phyloP scores from a whole-genome alignment of 2,329 filamentous ascomycete genomes.

The Parastagonospora nodorum region DNA sequence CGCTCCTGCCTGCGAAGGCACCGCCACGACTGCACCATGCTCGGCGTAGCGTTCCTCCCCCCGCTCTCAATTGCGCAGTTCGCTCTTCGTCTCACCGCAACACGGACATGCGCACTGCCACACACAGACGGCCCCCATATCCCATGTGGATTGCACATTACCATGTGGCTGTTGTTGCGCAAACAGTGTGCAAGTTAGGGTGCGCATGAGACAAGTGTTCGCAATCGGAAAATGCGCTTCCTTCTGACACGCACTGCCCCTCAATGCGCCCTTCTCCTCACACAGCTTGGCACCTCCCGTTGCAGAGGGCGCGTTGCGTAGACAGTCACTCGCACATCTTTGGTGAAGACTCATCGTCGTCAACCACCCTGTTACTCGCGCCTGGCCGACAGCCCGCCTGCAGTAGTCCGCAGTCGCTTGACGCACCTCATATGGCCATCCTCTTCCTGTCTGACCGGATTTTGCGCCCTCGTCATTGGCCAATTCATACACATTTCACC shows the following conservation, averaged over 20 bases:
- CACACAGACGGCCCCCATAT: conserved; percentile 12
- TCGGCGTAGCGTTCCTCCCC: conserved; percentile 12
- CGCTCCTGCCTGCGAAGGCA: conserved; percentile 11
- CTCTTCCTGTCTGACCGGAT: conserved; percentile 43
- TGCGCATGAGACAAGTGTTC: neutral
- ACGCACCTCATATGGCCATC: conserved; percentile 21
- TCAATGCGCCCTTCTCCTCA: conserved; percentile 3
- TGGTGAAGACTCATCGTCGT: conserved; percentile 3
- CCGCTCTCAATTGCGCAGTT: conserved; percentile 26
- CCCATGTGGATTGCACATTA: conserved; percentile 14
- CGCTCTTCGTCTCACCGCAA: conserved; percentile 25
- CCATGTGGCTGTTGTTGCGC: conserved; percentile 3
- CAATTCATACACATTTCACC: conserved; percentile 15
- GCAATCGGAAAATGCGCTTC: neutral
- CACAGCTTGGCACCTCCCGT: conserved; percentile 2
- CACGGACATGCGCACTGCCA: conserved; percentile 28
- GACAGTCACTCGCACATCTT: conserved; percentile 6
- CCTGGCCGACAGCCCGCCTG: conserved; percentile 20
- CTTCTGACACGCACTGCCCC: neutral
- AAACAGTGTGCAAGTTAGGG: conserved; percentile 6
- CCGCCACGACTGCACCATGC: conserved; percentile 25
- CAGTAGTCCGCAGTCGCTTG: conserved; percentile 25
- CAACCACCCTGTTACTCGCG: conserved; percentile 7
- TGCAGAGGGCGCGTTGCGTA: conserved; percentile 5
- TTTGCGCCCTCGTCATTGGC: conserved; percentile 23